Conservation (phyloP, 1,284 basidiomycete genomes). For the Schizopora paradoxa region DNA sequence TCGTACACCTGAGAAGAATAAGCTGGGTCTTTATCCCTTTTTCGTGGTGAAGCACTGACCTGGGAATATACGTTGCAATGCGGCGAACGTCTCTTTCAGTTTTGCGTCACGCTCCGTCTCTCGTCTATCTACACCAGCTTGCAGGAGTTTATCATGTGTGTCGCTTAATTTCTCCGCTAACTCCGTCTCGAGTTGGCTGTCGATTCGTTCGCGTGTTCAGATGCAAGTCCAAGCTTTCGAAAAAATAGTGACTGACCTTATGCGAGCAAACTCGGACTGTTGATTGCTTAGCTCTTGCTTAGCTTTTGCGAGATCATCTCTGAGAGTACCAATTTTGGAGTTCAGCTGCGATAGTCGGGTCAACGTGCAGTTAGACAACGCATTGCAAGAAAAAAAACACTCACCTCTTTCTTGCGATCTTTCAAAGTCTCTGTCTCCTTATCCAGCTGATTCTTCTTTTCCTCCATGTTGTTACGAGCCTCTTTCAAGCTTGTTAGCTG, state of each 20-base stretch:
- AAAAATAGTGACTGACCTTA: constrained; percentile 45
- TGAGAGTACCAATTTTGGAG: constrained; percentile 29
- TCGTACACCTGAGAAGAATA: constrained; percentile 57
- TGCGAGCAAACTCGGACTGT: constrained; percentile 67
- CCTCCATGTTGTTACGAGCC: constrained; percentile 62
- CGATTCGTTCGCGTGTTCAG: neutral
- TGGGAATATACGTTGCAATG: constrained; percentile 83
- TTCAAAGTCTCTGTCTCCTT: constrained; percentile 55
- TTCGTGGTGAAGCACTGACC: constrained; percentile 50
- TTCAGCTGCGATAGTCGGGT: constrained; percentile 9
- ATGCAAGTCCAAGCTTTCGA: neutral
- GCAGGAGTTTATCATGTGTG: constrained; percentile 79
- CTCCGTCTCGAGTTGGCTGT: constrained; percentile 83
- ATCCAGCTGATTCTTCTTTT: constrained; percentile 55
- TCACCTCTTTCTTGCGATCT: constrained; percentile 57
- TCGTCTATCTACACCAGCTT: constrained; percentile 81
- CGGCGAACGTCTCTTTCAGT: constrained; percentile 82
- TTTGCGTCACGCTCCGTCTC: constrained; percentile 83
- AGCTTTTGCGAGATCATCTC: constrained; percentile 49
- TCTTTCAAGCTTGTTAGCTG: constrained; percentile 62
- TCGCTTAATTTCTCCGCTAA: constrained; percentile 87
- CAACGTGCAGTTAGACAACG: constrained; percentile 8
- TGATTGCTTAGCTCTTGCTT: constrained; percentile 73
- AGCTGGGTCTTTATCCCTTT: neutral
- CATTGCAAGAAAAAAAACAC: constrained; percentile 11